These are phyloP conservation scores for Coleophoma crateriformis DNA, from an alignment of 2,329 filamentous ascomycete species.

Conservation along the genomic window DNA sequence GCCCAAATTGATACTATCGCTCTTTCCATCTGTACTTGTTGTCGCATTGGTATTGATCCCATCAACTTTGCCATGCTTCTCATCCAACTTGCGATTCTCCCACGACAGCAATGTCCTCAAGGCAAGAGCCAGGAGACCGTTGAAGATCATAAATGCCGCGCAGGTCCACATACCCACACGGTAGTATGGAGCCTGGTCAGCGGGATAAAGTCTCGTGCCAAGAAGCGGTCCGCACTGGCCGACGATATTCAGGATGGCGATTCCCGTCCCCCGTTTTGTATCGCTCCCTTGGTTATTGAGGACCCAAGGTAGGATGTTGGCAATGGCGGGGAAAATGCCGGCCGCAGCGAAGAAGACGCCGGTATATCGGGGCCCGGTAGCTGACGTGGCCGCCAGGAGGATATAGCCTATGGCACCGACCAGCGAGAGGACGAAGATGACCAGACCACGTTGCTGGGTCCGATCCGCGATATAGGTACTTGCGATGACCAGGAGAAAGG, in stretches of 20 bases:
- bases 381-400: conserved; percentile 50
- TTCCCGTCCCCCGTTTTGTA: conserved; percentile 59
- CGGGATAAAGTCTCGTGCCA: conserved; percentile 59
- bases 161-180: conserved; percentile 54
- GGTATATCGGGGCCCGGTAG: conserved; percentile 37
- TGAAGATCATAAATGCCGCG: conserved; percentile 56
- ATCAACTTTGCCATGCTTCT: conserved; percentile 24
- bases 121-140: conserved; percentile 44
- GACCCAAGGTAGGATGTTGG: conserved; percentile 67
- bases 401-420: conserved; percentile 59
- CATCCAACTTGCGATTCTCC: conserved; percentile 56
- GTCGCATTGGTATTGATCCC: conserved; percentile 2
- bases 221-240: conserved; percentile 60
- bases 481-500: conserved; percentile 56
- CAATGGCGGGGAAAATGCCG: conserved; percentile 62
- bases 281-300: conserved; percentile 66
- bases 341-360: conserved; percentile 48
- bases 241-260: conserved; percentile 62
- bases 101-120: conserved; percentile 48
- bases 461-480: conserved; percentile 62
- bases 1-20: neutral
- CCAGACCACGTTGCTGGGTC: conserved; percentile 56
- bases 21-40: conserved; percentile 1
- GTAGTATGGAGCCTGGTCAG: conserved; percentile 37
- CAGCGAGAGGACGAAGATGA: conserved; percentile 49